Evolutionary conservation across 2,329 filamentous ascomycete species (phyloP).

Genomic region (Microcyclospora pomicola): DNA sequence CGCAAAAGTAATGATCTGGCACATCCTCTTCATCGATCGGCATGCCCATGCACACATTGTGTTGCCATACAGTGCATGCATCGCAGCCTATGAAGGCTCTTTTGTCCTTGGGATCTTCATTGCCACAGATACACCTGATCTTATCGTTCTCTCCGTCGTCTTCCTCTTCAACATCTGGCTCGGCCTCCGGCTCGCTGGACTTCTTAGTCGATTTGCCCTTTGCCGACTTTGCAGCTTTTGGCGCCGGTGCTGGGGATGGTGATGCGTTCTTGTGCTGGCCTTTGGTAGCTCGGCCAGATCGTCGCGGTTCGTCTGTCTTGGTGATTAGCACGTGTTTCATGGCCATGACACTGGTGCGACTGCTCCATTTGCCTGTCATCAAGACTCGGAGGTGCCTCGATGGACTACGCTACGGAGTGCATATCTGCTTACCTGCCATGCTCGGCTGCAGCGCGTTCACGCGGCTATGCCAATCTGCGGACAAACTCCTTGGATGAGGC

Average conservation of each 20-base stretch:
- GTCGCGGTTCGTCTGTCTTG: constrained; percentile 62
- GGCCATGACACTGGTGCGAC: background rate
- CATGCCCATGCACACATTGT: constrained; percentile 89
- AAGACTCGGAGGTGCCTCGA: background rate
- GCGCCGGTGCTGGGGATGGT: constrained; percentile 38
- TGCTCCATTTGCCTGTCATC: background rate
- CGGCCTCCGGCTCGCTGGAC: constrained; percentile 32
- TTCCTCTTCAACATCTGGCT: constrained; percentile 40
- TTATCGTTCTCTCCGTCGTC: constrained; percentile 37
- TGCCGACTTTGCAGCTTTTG: constrained; percentile 19
- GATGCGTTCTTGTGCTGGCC: constrained; percentile 90
- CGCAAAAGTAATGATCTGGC: constrained; percentile 81
- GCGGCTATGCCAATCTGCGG: too few relatives aligned
- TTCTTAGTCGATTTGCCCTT: constrained; percentile 33
- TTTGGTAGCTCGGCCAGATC: constrained; percentile 91
- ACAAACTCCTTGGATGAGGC: too few relatives aligned
- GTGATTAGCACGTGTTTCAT: constrained; percentile 2
- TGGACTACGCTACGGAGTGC: background rate
- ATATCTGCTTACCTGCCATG: constrained; percentile 1
- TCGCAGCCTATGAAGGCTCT: constrained; percentile 96
- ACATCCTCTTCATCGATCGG: constrained; percentile 57
- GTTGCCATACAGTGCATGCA: constrained; percentile 85
- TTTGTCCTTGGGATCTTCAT: constrained; percentile 71
- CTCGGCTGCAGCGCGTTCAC: background rate
- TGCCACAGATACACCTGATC: constrained; percentile 88